These are phyloP conservation scores for Pelargonium myrrhifolium DNA, from an alignment of 441 rosid species.

Conservation along the genomic window DNA sequence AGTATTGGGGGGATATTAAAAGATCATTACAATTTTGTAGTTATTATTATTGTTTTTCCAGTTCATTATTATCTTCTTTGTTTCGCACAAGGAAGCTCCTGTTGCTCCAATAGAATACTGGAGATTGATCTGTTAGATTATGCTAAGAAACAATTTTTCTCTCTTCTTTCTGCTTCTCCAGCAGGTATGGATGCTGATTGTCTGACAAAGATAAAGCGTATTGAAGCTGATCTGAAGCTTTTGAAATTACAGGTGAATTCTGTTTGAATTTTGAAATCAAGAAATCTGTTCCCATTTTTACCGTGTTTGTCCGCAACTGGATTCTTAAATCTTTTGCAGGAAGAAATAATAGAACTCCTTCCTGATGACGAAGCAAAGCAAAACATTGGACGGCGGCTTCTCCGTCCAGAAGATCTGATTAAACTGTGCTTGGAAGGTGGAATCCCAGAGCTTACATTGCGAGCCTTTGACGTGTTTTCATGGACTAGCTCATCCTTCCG, in stretches of 20 bases:
- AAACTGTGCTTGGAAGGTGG: conserved; percentile 53
- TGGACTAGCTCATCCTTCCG: conserved; percentile 79
- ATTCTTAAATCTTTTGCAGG: conserved; percentile 37
- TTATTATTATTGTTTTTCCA: not conserved
- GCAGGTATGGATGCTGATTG: conserved; percentile 44
- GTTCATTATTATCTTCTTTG: not conserved
- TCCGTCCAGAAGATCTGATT: conserved; percentile 67
- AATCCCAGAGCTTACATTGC: conserved; percentile 45
- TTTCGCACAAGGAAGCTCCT: too few relatives aligned
- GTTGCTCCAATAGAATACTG: not conserved
- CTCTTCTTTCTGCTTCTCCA: conserved; percentile 9
- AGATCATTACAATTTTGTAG: not conserved
- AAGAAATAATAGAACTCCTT: conserved; percentile 44
- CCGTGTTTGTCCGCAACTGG: not conserved
- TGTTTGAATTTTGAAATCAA: conserved; percentile 4
- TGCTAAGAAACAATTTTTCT: not conserved
- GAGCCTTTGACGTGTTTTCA: conserved; percentile 75
- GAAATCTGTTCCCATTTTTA: not conserved
- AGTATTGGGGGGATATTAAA: not conserved
- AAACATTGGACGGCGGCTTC: conserved; percentile 31
- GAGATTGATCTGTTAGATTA: not conserved
- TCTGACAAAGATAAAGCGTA: conserved; percentile 46
- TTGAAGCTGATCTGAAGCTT: conserved; percentile 81
- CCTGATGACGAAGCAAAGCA: conserved; percentile 31
- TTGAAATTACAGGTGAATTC: conserved; percentile 73